Evolutionary conservation across 225 moss, liverwort and hornwort genomes (phyloP).

Genomic region (Straminergon stramineum): DNA sequence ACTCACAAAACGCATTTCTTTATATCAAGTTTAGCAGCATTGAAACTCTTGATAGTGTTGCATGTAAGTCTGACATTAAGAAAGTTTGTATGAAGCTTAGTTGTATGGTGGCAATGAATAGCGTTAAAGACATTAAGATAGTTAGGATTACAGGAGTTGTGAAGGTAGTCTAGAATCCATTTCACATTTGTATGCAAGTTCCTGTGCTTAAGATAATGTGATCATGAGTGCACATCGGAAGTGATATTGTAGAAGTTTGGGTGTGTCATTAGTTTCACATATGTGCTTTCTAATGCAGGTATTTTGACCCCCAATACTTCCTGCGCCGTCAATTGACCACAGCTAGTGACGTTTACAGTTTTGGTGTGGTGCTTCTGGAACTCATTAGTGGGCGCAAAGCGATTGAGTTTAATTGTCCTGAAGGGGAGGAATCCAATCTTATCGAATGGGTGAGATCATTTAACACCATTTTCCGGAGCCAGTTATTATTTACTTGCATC

Average conservation of each 20-base stretch:
- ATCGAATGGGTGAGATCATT: constrained; percentile 30
- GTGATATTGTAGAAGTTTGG: background rate
- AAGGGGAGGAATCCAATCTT: constrained; percentile 28
- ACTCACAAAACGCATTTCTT: background rate
- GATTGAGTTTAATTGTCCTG: constrained; percentile 6
- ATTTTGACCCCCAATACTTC: constrained; percentile 36
- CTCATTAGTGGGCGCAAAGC: constrained; percentile 32
- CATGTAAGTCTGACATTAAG: background rate
- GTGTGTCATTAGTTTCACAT: background rate
- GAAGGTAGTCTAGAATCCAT: background rate
- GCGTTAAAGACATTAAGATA: background rate
- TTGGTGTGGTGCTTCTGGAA: constrained; percentile 27
- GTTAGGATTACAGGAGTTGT: background rate
- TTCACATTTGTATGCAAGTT: background rate
- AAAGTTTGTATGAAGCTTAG: background rate
- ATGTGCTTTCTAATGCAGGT: background rate
- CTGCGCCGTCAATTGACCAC: constrained; percentile 28
- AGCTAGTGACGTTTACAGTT: constrained; percentile 42
- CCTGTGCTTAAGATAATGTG: background rate
- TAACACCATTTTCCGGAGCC: background rate
- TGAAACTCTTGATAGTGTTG: background rate
- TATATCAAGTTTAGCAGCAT: background rate
- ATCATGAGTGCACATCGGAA: background rate
- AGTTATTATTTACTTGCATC: background rate
- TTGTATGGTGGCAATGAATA: background rate